Evolutionary conservation across 2,329 filamentous ascomycete species (phyloP).

Genomic region (Colletotrichum sp.): DNA sequence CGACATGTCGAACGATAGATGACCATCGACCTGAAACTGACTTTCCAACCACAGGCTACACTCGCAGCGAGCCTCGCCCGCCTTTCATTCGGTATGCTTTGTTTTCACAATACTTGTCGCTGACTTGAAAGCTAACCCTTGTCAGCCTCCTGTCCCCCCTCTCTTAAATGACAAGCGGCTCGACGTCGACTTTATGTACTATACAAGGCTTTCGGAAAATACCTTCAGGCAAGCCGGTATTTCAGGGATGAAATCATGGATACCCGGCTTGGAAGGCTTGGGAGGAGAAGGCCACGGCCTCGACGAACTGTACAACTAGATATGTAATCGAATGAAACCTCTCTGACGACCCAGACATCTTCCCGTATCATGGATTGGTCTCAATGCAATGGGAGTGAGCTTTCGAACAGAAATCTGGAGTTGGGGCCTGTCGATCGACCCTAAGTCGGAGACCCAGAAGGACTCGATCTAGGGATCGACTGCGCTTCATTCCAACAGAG

Average conservation of each 20-base stretch:
- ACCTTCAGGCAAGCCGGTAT: not conserved
- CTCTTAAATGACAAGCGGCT: slow-evolving; percentile 45
- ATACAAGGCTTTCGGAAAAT: slow-evolving; percentile 3
- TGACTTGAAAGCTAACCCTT: slow-evolving; percentile 24
- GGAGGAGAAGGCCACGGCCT: not conserved
- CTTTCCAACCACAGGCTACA: slow-evolving; percentile 70
- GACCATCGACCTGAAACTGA: slow-evolving; percentile 27
- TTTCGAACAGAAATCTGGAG: not conserved
- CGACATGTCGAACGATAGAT: not conserved
- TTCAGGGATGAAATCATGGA: not conserved
- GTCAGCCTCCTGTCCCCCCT: slow-evolving; percentile 68
- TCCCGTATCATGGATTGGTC: not conserved
- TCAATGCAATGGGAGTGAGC: fast-evolving
- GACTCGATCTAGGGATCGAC: not conserved
- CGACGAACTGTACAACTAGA: slow-evolving; percentile 18
- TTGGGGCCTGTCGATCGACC: not conserved
- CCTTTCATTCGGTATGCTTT: slow-evolving; percentile 62
- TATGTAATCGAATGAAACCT: slow-evolving; percentile 22
- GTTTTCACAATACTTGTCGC: too few relatives aligned
- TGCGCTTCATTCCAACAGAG: not conserved
- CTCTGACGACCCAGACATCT: slow-evolving; percentile 6
- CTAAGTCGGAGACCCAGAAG: not conserved
- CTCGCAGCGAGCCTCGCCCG: slow-evolving; percentile 89
- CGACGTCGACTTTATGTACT: slow-evolving; percentile 17
- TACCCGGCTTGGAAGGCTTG: not conserved